Base-by-base conservation (phyloP, 176 grass and related monocot species). In the Carex scoparia region DNA sequence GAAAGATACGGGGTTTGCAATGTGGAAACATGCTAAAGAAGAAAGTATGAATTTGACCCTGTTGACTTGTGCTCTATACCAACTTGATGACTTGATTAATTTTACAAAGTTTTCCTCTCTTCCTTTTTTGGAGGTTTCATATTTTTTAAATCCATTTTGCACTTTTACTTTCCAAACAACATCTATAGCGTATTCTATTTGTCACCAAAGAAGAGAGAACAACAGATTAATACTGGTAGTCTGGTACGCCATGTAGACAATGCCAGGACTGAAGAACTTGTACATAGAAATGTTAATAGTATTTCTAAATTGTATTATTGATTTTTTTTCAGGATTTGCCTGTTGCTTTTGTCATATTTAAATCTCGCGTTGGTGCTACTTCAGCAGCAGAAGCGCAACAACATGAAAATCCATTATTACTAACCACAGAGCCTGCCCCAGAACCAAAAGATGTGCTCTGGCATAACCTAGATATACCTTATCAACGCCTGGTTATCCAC, bases 311-410 rank as follows among this genome's bases (percentile, higher is more conserved):
- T 10, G 18, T 40, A 12, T 69, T 57, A 10, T 28, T 55, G 54
- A 80, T 81, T 88, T 31, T 38, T 69, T 75, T 92, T 8, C 85
- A 97, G 94, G 94, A 97, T 60, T 86, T 97, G 38, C 90, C 90
- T 15, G 94, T 92, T 64, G 92, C 92, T 73, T 97, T 97, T 84
- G 94, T 97, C 54, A 89, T 92, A 38, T 97, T 97, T 85, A 94
- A 90, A 65, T 92, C 94, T 75, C 90, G 83, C 13, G 56, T 92
- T 61, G 94, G 91, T 51, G 90, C 94, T 79, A 84, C 90, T 62
- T 88, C 89, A 84, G 94, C 90, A 61, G 88, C 88, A 13, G 86
- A 92, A 63, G 94, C 85, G 71, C 94, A 94, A 87, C 90, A 92
- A 37, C 84, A 89, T 82, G 78, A 67, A 28, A 90, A 97, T 87